Base-by-base conservation (phyloP, 2,329 filamentous ascomycete species). In the Gliomastix tumulicola region DNA sequence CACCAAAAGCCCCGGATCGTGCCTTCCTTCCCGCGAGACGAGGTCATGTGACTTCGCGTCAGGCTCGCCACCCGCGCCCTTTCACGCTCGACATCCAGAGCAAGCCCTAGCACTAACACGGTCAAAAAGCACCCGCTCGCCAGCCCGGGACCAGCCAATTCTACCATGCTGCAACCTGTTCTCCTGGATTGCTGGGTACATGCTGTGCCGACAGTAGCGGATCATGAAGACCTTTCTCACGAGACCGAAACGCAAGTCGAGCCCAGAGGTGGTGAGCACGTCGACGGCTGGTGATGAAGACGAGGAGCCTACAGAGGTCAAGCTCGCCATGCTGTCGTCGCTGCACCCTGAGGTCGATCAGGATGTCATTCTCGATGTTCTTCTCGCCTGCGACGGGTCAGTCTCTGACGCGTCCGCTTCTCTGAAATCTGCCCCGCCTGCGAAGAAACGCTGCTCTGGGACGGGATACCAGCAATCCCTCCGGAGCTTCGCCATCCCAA, bases 271-370 rank as follows among this genome's bases (percentile, higher is more conserved):
- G 55, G 9, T 23, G 3, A 19, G 17, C n/a, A 7, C 32, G 15
- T 23, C 30, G 16, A n/a, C 46, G 37, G 31, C 6, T 25, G 22
- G 21, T 22, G 22, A 28, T 32, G 38, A 36, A n/a, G 30, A 32
- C 23, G 78, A 88, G 13, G 85, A 94, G 32, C 81, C 84, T 2
- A 98, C 92, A 0, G 92, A 97, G 44, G 69, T 94, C 49, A 97
- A 96, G 53, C 64, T 98, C 12, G 88, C 88, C 2, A 66, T 94
- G 2, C 65, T 98, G 4, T 75, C 82, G 3, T 97, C 92, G 1
- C 62, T 96, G 0, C 74, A 88, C 45, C 78, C 85, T 0, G 54
- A 66, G 1, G 45, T 80, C 5, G 69, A 78, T 7, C 79, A 84
- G 32, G 76, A 82, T 23, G 66, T 71, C 0, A 66, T 96, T 1